phyloP scores from a whole-genome alignment of 352 stramenopile species.

The Achlya hypogyna region DNA sequence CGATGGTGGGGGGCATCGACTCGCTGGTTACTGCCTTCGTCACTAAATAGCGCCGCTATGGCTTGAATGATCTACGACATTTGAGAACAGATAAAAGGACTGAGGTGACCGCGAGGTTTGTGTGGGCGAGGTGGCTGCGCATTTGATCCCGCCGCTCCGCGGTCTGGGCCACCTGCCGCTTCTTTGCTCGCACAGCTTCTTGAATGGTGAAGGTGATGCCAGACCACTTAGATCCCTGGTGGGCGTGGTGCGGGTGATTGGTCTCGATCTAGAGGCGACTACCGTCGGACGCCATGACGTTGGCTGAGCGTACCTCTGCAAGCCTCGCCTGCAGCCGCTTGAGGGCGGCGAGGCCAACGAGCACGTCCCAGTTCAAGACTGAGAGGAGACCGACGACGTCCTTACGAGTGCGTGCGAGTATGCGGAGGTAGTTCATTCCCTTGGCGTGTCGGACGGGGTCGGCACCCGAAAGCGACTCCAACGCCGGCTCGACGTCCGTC shows the following conservation, averaged over 20 bases:
- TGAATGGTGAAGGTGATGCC: not conserved
- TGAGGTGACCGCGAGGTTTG: not conserved
- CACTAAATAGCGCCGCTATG: not conserved
- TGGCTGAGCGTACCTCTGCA: not conserved
- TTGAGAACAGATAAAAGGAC: not conserved
- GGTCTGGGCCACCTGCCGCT: not conserved
- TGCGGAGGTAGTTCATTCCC: not conserved
- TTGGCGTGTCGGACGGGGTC: not conserved
- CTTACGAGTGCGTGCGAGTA: not conserved
- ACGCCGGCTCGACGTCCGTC: too few relatives aligned
- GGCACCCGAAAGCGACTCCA: too few relatives aligned
- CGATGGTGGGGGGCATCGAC: too few relatives aligned
- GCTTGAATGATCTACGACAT: conserved; percentile 5
- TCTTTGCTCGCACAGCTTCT: not conserved
- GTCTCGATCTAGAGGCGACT: not conserved
- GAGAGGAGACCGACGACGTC: not conserved
- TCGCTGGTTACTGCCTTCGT: not conserved
- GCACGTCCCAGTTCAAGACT: not conserved
- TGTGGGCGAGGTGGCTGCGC: not conserved
- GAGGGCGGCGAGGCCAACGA: not conserved
- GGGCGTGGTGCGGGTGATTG: not conserved
- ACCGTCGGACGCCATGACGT: not conserved
- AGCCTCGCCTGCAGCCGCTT: not conserved
- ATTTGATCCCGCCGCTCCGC: not conserved
- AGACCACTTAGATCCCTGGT: not conserved